Evolutionary conservation across 2,329 filamentous ascomycete genomes (phyloP).

Genomic region (Diplodia sapinea): DNA sequence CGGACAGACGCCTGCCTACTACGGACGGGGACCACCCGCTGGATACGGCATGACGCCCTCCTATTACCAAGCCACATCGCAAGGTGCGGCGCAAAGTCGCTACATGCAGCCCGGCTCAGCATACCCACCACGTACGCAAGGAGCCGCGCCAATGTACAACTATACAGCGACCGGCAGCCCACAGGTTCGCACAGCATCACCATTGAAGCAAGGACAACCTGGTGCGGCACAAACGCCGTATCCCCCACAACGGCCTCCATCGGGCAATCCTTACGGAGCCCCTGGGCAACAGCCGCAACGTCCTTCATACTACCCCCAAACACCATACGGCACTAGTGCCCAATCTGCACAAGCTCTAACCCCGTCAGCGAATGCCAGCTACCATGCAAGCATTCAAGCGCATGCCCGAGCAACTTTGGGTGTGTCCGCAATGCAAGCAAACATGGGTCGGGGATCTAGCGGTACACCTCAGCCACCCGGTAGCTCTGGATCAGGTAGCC

Average conservation of each 20-base stretch:
- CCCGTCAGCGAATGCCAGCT: conserved; percentile 41
- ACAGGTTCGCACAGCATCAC: conserved; percentile 44
- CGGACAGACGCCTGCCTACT: conserved; percentile 35
- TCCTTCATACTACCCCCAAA: conserved; percentile 20
- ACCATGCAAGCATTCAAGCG: conserved; percentile 30
- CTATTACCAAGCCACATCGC: conserved; percentile 44
- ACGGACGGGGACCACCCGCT: conserved; percentile 42
- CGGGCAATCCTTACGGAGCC: conserved; percentile 32
- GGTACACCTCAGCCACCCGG: conserved; percentile 46
- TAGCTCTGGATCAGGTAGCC: conserved; percentile 38
- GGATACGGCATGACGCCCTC: conserved; percentile 41
- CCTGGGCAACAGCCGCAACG: conserved; percentile 23
- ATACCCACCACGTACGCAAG: conserved; percentile 45
- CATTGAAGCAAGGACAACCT: conserved; percentile 42
- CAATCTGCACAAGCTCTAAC: conserved; percentile 46
- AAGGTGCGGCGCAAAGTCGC: conserved; percentile 42
- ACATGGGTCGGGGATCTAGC: conserved; percentile 39
- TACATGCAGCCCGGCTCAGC: conserved; percentile 43
- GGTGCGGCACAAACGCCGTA: conserved; percentile 37
- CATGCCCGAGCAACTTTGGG: conserved; percentile 47
- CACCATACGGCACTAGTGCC: conserved; percentile 34
- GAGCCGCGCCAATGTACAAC: conserved; percentile 41
- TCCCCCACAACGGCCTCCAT: conserved; percentile 39
- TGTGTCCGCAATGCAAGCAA: conserved; percentile 36
- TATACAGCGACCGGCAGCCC: conserved; percentile 41